Conservation (phyloP, 2,329 filamentous ascomycete genomes). For the Zopfia rhizophila region DNA sequence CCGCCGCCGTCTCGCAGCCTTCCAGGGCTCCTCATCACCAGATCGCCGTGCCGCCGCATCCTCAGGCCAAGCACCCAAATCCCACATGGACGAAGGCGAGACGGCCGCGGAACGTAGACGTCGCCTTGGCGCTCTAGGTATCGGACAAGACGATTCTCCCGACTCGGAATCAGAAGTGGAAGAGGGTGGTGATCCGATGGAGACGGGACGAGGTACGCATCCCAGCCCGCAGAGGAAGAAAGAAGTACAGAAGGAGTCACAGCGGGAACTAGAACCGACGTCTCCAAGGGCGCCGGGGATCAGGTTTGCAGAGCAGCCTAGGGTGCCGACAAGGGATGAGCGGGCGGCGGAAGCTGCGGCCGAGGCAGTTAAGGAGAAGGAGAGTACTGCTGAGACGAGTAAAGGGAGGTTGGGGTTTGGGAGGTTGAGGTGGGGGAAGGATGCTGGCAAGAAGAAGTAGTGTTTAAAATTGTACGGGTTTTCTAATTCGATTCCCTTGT, state of each 20-base stretch:
- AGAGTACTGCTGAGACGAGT: constrained; percentile 18
- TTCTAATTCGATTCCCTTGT: too few species aligned
- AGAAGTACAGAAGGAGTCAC: background rate
- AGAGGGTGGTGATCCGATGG: constrained; percentile 46
- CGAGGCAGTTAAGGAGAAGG: constrained; percentile 30
- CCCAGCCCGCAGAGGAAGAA: constrained; percentile 1
- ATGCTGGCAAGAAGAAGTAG: constrained; percentile 14
- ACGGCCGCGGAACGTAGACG: constrained; percentile 79
- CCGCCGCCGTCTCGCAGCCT: constrained; percentile 28
- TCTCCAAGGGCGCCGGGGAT: constrained; percentile 62
- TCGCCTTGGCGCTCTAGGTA: constrained; percentile 77
- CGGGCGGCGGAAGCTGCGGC: constrained; percentile 34
- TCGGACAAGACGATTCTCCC: constrained; percentile 46
- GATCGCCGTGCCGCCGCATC: constrained; percentile 9
- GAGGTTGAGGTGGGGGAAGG: constrained; percentile 24
- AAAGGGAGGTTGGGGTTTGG: constrained; percentile 22
- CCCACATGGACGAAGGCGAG: constrained; percentile 63
- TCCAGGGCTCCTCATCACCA: constrained; percentile 24
- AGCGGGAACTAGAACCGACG: constrained; percentile 14
- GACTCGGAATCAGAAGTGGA: constrained; percentile 47
- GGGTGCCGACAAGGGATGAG: constrained; percentile 48
- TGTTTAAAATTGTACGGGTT: too few species aligned
- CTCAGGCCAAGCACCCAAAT: constrained; percentile 25
- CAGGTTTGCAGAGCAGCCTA: constrained; percentile 66
- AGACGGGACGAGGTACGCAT: constrained; percentile 46